Evolutionary conservation across 345 rosid species (phyloP), one percentile per base, ranked within the genome.

Genomic region (Rhodomyrtus tomentosa): DNA sequence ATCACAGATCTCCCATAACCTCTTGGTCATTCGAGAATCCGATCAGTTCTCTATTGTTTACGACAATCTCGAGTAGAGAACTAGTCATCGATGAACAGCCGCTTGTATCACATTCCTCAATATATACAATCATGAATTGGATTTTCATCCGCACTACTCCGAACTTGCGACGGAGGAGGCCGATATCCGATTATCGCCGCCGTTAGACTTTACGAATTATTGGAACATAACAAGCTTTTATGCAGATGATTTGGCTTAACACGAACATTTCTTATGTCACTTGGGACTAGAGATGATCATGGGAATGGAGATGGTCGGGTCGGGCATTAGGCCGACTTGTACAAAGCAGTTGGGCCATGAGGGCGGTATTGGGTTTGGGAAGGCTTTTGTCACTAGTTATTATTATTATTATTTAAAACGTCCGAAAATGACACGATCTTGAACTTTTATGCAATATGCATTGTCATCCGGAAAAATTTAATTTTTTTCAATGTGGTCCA

Each of bases 391-490:
- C 25, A 36, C 24, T 68, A 18, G 3, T 51, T 18, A 29, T 45
- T 45, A n/a, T n/a, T n/a, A 42, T 3, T 27, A n/a, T 59, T 15
- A 32, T 62, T 29, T 59, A 29, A 40, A 15, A 13, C 16, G 5
- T n/a, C 1, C 7, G 18, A 29, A n/a, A 10, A 56, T 56, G 16
- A 25, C 72, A n/a, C 1, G 8, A 11, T 18, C 20, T 58, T n/a
- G 10, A 6, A 6, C 6, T 12, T 58, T 27, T 4, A 18, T 1
- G 40, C 5, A 59, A 1, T 7, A 14, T 59, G 20, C 36, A 58
- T 2, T 0, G 0, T 59, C 36, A 29, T 59, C 0, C 1, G 2
- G 16, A 15, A 0, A 59, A 0, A 14, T 59, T 15, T 29, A 59
- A 15, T 59, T 29, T 59, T 29, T 59, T 59, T 15, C 14, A 15